Base-by-base conservation (phyloP, 1,284 basidiomycete species). In the Ceratobasidium sp. region DNA sequence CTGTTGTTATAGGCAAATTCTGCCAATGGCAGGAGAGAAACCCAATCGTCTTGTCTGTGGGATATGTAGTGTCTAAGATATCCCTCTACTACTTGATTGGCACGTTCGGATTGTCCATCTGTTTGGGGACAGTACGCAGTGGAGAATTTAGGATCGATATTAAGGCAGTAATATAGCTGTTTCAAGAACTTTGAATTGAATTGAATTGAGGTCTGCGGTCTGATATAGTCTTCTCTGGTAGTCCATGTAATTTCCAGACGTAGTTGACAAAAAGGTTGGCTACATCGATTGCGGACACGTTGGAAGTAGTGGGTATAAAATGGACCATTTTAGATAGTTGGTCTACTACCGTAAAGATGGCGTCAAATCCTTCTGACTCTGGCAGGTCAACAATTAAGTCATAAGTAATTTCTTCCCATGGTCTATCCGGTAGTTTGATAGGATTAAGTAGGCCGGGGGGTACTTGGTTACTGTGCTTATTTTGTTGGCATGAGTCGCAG, bases 371-470 rank as follows among this genome's bases (percentile, higher is more conserved):
- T 42, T 42, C 39, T 42, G 39, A 42, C 13, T 42, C 39, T 7
- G 37, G 35, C 7, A 64, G 35, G 3, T 39, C 33, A 6, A 23
- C 37, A 42, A 64, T 42, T 8, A 64, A 42, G 61, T 64, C 61
- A 64, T 64, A 64, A 37, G 61, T 64, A n/a, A 64, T 64, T 42
- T 64, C 61, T 8, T 42, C 61, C 61, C 61, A 64, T 17, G 61
- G 61, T 10, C 31, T 37, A 42, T 5, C 4, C 3, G 61, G 61
- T 37, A 64, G 26, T 17, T 60, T 7, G 26, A 60, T 60, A 42
- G 39, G 39, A 13, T 42, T 42, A 42, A 42, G 39, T 5, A 42
- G 39, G 39, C 39, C 39, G 5, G 39, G 39, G 39, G 39, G 39
- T 42, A 42, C 39, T 42, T 42, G 39, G 39, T 60, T 60, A 26